These are phyloP conservation scores for Russula olivacea DNA, from an alignment of 768 basidiomycete species.

Conservation along the genomic window DNA sequence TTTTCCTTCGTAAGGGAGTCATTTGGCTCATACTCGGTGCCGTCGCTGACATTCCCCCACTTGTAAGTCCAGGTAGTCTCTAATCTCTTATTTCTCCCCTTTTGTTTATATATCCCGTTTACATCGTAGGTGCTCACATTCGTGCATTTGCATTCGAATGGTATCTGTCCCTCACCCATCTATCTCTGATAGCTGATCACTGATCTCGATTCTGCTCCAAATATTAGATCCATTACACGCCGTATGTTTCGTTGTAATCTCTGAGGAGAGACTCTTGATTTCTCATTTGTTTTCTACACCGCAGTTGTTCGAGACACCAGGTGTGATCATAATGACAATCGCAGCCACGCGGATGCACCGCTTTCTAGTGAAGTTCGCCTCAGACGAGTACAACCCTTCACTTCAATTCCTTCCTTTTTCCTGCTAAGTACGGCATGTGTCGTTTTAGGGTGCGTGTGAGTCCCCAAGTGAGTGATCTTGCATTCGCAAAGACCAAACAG, in stretches of 20 bases:
- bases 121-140: background rate
- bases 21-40: background rate
- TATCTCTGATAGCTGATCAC: background rate
- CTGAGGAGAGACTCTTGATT: background rate
- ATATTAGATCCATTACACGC: background rate
- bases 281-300: too few species aligned
- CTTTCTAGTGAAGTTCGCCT: background rate
- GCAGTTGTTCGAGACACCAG: background rate
- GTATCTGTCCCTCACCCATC: background rate
- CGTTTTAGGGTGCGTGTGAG: background rate
- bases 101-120: background rate
- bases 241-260: background rate
- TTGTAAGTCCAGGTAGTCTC: background rate
- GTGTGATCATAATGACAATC: background rate
- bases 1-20: background rate
- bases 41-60: background rate
- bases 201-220: background rate
- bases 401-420: background rate
- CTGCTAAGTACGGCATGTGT: background rate
- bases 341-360: background rate
- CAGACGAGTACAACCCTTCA: background rate
- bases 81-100: background rate
- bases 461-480: background rate
- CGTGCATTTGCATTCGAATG: background rate
- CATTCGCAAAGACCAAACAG: background rate